Evolutionary conservation across 352 stramenopile genomes (phyloP).

Genomic region (Elongisporangium prolatum): DNA sequence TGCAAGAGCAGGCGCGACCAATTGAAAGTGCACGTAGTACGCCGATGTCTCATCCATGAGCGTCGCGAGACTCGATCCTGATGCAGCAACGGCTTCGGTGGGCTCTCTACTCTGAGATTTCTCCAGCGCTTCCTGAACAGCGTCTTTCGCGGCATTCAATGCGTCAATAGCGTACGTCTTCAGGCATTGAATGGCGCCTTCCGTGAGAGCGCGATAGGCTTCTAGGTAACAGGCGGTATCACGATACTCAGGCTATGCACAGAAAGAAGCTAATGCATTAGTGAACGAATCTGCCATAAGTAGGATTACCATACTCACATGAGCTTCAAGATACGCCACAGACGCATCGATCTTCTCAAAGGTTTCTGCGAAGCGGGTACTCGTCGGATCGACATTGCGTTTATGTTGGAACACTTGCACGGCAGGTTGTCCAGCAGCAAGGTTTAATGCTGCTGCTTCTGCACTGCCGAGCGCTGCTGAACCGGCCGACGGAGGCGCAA

Average conservation of each 20-base stretch:
- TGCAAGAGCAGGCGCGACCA: conserved; percentile 53
- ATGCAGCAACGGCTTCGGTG: not conserved
- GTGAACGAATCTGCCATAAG: not conserved
- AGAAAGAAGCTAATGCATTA: conserved; percentile 8
- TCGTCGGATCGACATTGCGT: conserved; percentile 68
- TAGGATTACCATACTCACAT: conserved; percentile 35
- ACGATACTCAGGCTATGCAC: conserved; percentile 66
- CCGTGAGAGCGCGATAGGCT: conserved; percentile 61
- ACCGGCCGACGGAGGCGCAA: conserved; percentile 28
- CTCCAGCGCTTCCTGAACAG: conserved; percentile 50
- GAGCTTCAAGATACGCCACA: conserved; percentile 54
- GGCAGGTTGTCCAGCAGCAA: conserved; percentile 17
- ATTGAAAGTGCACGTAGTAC: conserved; percentile 78
- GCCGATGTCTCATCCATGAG: conserved; percentile 61
- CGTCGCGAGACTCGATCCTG: conserved; percentile 8
- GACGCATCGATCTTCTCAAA: conserved; percentile 68
- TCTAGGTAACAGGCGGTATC: conserved; percentile 71
- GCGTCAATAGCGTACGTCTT: conserved; percentile 69
- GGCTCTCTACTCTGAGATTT: conserved; percentile 9
- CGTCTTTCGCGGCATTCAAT: conserved; percentile 63
- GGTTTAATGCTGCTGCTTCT: conserved; percentile 3
- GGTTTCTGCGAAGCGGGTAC: conserved; percentile 43
- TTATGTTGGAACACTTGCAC: conserved; percentile 80
- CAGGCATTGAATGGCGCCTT: conserved; percentile 53
- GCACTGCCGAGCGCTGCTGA: not conserved